A percentile compares a stretch with the other conserved stretches of the same genome.
Conservation (phyloP, 139 green algal species). For the Parachlorella kessleri region DNA sequence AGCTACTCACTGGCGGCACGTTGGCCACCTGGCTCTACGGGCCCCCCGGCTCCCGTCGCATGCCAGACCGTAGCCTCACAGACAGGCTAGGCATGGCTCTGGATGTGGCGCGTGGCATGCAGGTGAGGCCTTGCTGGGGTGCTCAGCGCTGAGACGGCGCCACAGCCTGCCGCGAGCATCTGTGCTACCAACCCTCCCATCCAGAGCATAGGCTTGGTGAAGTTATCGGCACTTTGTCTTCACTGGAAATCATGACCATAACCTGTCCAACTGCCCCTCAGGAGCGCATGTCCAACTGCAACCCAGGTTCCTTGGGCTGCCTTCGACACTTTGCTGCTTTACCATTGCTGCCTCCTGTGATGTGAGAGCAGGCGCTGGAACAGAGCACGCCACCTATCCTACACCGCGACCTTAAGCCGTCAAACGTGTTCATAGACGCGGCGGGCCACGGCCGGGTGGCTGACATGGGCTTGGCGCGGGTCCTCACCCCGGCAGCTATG, state of each 20-base stretch:
- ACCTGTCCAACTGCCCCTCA: no score
- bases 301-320: no score
- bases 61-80: constrained; percentile 37
- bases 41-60: constrained; percentile 11
- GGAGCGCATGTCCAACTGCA: no score
- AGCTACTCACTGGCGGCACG: constrained; percentile 79
- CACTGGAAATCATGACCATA: no score
- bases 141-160: no score
- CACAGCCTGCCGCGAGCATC: no score
- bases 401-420: constrained; percentile 88
- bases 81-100: constrained; percentile 61
- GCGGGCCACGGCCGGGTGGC: constrained; percentile 52
- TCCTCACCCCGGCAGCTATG: constrained; percentile 37
- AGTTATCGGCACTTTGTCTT: no score
- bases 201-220: no score
- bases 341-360: no score
- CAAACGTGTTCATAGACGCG: constrained; percentile 77
- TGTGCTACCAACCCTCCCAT: no score
- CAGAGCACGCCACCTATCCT: constrained; percentile 65
- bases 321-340: no score
- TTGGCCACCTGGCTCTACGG: constrained; percentile 65
- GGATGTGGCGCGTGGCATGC: constrained; percentile 56
- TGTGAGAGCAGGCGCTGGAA: constrained; percentile 73
- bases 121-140: constrained; percentile 56
- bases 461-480: constrained; percentile 81